Percentiles rank a stretch among this genome's conserved stretches.
Conservation (phyloP, 2,329 filamentous ascomycete species). For the Aspergillus quadricinctus region DNA sequence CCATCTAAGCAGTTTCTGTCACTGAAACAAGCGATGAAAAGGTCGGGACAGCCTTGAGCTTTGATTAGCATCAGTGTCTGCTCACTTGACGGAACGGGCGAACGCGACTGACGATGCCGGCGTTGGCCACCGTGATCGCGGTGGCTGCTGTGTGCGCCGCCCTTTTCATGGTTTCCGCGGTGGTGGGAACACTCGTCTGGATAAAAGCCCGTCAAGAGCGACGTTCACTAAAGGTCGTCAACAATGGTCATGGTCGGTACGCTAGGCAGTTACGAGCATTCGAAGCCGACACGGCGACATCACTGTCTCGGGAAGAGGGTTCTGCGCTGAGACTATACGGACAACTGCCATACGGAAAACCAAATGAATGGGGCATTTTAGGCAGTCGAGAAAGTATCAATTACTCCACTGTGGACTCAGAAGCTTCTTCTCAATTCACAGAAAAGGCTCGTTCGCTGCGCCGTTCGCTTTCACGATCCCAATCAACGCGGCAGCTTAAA, state of each 20-base stretch:
- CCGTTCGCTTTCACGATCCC: slow-evolving; percentile 30
- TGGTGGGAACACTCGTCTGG: slow-evolving; percentile 32
- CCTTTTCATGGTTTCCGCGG: slow-evolving; percentile 29
- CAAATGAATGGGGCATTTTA: slow-evolving; percentile 33
- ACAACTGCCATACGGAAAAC: slow-evolving; percentile 31
- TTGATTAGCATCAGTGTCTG: not conserved
- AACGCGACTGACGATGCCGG: slow-evolving; percentile 25
- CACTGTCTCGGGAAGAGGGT: slow-evolving; percentile 30
- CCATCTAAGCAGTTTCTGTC: not conserved
- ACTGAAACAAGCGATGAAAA: not conserved
- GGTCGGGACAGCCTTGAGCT: not conserved
- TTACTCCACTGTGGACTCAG: slow-evolving; percentile 15
- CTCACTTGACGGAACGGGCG: not conserved
- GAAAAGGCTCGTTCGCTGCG: slow-evolving; percentile 30
- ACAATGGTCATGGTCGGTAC: slow-evolving; percentile 19
- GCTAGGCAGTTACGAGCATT: slow-evolving; percentile 18
- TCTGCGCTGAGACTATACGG: slow-evolving; percentile 29
- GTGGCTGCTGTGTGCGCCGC: slow-evolving; percentile 32
- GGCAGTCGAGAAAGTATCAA: slow-evolving; percentile 29
- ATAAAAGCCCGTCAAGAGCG: slow-evolving; percentile 32
- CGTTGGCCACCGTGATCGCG: slow-evolving; percentile 30
- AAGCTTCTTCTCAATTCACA: slow-evolving; percentile 17
- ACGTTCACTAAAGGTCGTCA: slow-evolving; percentile 22
- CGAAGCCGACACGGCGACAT: slow-evolving; percentile 27
- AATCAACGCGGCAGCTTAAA: slow-evolving; percentile 29